phyloP scores from a whole-genome alignment of 768 basidiomycete species.

The Trametes cingulata region DNA sequence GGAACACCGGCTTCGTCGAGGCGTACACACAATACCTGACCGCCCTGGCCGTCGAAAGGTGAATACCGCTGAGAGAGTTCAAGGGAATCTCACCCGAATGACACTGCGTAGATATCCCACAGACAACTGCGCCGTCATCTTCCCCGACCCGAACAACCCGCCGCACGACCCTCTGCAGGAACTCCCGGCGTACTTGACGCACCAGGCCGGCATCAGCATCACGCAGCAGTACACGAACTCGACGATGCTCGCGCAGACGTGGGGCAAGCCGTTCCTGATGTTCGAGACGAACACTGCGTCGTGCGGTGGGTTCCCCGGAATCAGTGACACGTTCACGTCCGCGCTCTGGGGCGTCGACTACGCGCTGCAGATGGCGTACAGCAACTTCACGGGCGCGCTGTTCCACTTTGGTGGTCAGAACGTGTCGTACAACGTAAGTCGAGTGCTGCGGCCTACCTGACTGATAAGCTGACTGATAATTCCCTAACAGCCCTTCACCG shows the following conservation, averaged over 20 bases:
- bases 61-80: background rate
- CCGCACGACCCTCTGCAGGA: constrained; percentile 38
- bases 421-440: constrained; percentile 53
- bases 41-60: constrained; percentile 59
- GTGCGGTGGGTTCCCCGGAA: constrained; percentile 55
- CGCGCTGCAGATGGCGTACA: constrained; percentile 48
- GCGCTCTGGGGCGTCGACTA: constrained; percentile 54
- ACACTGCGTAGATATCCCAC: constrained; percentile 36
- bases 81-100: background rate
- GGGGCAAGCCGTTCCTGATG: constrained; percentile 44
- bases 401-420: constrained; percentile 51
- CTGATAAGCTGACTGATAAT: background rate
- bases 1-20: constrained; percentile 53
- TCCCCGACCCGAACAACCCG: constrained; percentile 24
- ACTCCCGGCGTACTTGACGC: constrained; percentile 46
- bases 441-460: background rate
- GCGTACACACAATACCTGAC: constrained; percentile 42
- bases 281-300: constrained; percentile 56
- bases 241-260: constrained; percentile 35
- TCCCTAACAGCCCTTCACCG: constrained; percentile 47
- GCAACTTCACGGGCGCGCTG: constrained; percentile 47
- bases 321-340: constrained; percentile 51
- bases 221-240: constrained; percentile 41
- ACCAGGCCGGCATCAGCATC: constrained; percentile 40
- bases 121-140: constrained; percentile 36